Conservation (phyloP, 73 alveolate species). For the Paramecium octaurelia region DNA sequence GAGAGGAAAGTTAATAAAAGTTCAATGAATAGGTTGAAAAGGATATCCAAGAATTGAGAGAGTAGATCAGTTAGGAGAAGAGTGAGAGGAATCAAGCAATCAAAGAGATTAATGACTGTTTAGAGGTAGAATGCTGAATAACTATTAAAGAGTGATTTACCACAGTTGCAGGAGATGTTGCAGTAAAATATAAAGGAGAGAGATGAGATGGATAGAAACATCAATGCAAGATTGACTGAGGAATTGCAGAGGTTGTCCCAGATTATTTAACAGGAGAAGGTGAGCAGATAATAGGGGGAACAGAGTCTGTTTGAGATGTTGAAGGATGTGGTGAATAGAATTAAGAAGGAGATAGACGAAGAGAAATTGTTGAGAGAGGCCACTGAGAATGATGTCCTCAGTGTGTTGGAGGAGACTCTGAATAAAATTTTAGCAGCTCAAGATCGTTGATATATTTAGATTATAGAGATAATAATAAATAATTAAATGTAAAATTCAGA, state of each 20-base stretch:
- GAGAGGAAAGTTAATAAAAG: not conserved
- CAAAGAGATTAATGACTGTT: not conserved
- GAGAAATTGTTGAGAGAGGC: not conserved
- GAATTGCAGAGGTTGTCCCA: not conserved
- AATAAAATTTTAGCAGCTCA: conserved; percentile 30
- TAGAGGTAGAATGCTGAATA: not conserved
- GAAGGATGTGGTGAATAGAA: conserved; percentile 44
- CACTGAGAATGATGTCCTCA: not conserved
- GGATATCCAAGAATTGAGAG: not conserved
- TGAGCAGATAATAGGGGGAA: not conserved
- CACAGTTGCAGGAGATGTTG: not conserved
- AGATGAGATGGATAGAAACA: conserved; percentile 5
- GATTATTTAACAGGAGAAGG: not conserved
- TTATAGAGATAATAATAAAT: not conserved
- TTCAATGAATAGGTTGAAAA: not conserved
- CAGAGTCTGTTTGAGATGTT: not conserved
- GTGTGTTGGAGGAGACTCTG: not conserved
- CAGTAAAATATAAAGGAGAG: not conserved
- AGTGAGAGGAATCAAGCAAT: not conserved
- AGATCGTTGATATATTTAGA: not conserved
- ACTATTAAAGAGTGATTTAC: conserved; percentile 23
- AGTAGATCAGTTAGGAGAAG: not conserved
- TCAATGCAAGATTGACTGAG: not conserved
- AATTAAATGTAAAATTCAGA: not conserved
- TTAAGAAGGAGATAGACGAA: not conserved